These are phyloP conservation scores for Annona cherimola DNA, from an alignment of 164 flowering plant species.

Conservation along the genomic window DNA sequence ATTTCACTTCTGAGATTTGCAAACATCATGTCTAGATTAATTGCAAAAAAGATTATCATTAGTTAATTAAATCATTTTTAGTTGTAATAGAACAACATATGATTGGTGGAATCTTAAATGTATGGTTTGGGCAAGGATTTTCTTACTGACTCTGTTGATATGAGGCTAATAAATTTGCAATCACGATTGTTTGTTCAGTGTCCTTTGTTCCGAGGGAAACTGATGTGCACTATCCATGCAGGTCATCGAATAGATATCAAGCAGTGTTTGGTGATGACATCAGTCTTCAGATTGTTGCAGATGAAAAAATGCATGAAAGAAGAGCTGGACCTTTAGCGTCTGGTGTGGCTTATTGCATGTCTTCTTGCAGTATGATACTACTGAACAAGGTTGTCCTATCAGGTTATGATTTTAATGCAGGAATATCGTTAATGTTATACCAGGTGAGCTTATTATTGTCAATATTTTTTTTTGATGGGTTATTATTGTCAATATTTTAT, in stretches of 20 bases:
- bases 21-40: too few species aligned
- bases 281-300: slow-evolving; percentile 18
- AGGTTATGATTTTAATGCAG: slow-evolving; percentile 65
- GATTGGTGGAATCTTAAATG: too few species aligned
- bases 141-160: too few species aligned
- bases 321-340: slow-evolving; percentile 58
- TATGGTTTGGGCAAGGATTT: too few species aligned
- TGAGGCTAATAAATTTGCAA: too few species aligned
- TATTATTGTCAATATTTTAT: too few species aligned
- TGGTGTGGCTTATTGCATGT: slow-evolving; percentile 74
- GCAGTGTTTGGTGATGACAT: slow-evolving; percentile 14
- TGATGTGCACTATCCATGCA: slow-evolving; percentile 9
- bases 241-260: slow-evolving; percentile 30
- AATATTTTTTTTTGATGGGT: neutral
- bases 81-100: too few species aligned
- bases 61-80: too few species aligned
- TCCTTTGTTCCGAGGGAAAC: neutral
- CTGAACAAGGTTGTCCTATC: slow-evolving; percentile 73
- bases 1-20: too few species aligned
- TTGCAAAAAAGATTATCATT: too few species aligned
- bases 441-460: slow-evolving; percentile 37
- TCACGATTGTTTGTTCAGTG: neutral
- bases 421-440: slow-evolving; percentile 78
- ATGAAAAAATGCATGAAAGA: slow-evolving; percentile 34
- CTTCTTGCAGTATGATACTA: slow-evolving; percentile 85